These are phyloP conservation scores for Penicillium sp. DNA, from an alignment of 2,329 filamentous ascomycete genomes.

Conservation along the genomic window DNA sequence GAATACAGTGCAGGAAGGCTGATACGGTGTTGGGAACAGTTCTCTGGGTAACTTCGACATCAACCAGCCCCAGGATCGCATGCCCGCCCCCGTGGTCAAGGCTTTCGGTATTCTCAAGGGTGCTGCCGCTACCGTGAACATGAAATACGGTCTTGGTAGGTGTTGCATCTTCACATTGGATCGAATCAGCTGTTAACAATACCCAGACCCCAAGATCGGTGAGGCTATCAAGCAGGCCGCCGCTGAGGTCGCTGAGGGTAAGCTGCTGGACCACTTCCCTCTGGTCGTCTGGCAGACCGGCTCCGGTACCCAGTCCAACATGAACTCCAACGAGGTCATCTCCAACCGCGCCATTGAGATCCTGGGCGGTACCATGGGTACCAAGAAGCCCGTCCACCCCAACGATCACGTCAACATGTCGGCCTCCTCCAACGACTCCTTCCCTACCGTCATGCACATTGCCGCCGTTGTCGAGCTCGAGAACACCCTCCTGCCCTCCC, in stretches of 20 bases:
- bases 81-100: constrained; percentile 86
- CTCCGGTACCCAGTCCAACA: constrained; percentile 98
- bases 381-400: constrained; percentile 97
- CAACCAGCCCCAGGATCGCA: constrained; percentile 98
- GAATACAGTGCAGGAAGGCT: constrained; percentile 14
- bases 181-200: background rate
- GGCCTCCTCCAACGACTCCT: constrained; percentile 97
- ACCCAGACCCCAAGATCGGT: constrained; percentile 75
- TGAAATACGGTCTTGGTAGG: constrained; percentile 77
- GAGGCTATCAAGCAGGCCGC: constrained; percentile 93
- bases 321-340: constrained; percentile 99
- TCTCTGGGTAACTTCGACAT: constrained; percentile 98
- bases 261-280: constrained; percentile 95
- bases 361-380: constrained; percentile 85
- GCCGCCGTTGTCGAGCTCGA: constrained; percentile 92
- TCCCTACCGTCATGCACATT: constrained; percentile 99
- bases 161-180: background rate
- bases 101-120: constrained; percentile 98
- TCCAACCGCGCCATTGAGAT: constrained; percentile 99
- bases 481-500: constrained; percentile 73
- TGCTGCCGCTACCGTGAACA: constrained; percentile 91
- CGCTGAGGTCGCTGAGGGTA: constrained; percentile 84
- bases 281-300: constrained; percentile 99
- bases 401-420: constrained; percentile 99
- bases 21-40: constrained; percentile 30